Conservation (phyloP, 2,329 filamentous ascomycete species). For the Lasiodiplodia sp. region DNA sequence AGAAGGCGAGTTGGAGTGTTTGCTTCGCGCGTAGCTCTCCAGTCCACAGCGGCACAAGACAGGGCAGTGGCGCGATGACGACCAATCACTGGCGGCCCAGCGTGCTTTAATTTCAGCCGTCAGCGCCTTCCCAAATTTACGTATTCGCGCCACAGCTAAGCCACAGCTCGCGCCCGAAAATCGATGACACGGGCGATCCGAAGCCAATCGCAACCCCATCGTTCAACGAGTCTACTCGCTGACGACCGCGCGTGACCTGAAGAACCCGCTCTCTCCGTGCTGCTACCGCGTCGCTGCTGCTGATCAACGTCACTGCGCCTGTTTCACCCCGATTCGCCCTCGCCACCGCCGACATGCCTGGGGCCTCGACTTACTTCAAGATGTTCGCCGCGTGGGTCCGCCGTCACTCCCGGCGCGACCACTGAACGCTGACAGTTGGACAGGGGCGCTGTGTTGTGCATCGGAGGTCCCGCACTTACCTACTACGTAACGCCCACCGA, state of each 20-base stretch:
- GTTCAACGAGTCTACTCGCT: not conserved
- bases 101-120: slow-evolving; percentile 12
- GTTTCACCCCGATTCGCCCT: not conserved
- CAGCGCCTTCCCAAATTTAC: not conserved
- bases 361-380: slow-evolving; percentile 64
- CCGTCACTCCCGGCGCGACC: slow-evolving; percentile 17
- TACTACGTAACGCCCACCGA: slow-evolving; percentile 83
- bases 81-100: slow-evolving; percentile 10
- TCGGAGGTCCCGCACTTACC: slow-evolving; percentile 87
- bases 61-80: not conserved
- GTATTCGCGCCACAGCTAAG: not conserved
- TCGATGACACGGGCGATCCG: slow-evolving; percentile 20
- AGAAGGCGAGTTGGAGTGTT: slow-evolving; percentile 5
- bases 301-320: not conserved
- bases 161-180: slow-evolving; percentile 18
- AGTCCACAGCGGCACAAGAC: not conserved
- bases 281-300: not conserved
- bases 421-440: slow-evolving; percentile 26
- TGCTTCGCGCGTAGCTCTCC: slow-evolving; percentile 11
- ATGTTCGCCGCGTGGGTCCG: slow-evolving; percentile 66
- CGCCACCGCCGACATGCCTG: slow-evolving; percentile 31
- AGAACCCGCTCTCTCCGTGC: not conserved
- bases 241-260: slow-evolving; percentile 7
- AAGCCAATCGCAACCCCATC: slow-evolving; percentile 26
- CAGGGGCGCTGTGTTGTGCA: slow-evolving; percentile 74